Base-by-base conservation (phyloP, 225 moss, liverwort and hornwort genomes). In the Thuidium tamariscinum region DNA sequence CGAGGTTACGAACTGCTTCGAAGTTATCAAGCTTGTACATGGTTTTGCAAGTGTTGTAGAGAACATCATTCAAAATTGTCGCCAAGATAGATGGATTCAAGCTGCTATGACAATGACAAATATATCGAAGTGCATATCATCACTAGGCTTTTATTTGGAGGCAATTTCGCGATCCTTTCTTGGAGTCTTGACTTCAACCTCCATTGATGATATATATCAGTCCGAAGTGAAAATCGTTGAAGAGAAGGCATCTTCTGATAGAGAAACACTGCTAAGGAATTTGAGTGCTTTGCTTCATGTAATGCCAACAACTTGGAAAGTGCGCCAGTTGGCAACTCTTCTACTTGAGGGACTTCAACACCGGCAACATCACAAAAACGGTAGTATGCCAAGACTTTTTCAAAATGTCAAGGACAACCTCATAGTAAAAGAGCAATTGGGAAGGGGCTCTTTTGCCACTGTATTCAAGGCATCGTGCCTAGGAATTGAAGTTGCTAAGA, bases 331-430 rank as follows among this genome's bases (percentile, higher is more conserved):
- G 30, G 48, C 72, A 30, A 48, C 30, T 48, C 30, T 48, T 73
- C 11, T 73, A 46, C 1, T 73, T 48, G 30, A 73, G 30, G 15
- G 11, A 48, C 4, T 73, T 48, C 48, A 73, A 19, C 48, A 48
- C 11, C 1, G 0, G 1, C 72, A 48, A 11, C 2, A 0, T 30
- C 48, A 48, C 7, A 1, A 6, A 19, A 1, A 19, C 48, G 30
- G 11, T 73, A 48, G 48, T 1, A 11, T 0, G 19, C 4, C 30
- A 30, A 30, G 18, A 48, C 18, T 73, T 19, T 48, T 48, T 2
- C 30, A 73, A 1, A 34, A 8, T 32, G 34, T 7, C 10, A 22
- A 48, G 10, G 46, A 25, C 15, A 10, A 52, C 17, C 26, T 57
- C 18, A 4, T 7, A 64, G 27, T 46, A 13, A 11, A 13, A 10